Evolutionary conservation across 1,139 yeast genomes (phyloP).

Genomic region (Geotrichum histeridarum): DNA sequence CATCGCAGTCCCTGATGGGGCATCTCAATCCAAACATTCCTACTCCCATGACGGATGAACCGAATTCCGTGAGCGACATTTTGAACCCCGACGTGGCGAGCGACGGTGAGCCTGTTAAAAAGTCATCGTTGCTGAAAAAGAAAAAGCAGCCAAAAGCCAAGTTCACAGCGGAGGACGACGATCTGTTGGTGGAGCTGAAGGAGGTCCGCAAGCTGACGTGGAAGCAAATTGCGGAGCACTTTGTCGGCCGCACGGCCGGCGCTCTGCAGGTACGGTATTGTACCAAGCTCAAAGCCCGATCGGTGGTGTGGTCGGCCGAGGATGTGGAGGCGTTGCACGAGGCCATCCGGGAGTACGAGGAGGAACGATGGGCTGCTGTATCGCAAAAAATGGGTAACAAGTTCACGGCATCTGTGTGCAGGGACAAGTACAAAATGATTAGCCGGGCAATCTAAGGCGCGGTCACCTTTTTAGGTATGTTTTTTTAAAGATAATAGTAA

Average conservation of each 20-base stretch:
- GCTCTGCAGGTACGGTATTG: slow-evolving; percentile 34
- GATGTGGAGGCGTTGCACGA: slow-evolving; percentile 25
- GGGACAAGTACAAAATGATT: slow-evolving; percentile 21
- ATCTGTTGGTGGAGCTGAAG: slow-evolving; percentile 29
- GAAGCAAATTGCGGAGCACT: slow-evolving; percentile 32
- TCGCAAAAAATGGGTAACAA: slow-evolving; percentile 28
- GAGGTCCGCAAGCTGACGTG: slow-evolving; percentile 30
- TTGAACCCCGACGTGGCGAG: neutral
- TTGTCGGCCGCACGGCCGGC: slow-evolving; percentile 33
- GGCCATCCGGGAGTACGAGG: slow-evolving; percentile 29
- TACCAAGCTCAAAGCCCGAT: slow-evolving; percentile 29
- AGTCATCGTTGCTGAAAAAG: neutral
- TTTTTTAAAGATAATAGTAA: neutral
- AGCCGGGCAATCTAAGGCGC: too few species aligned
- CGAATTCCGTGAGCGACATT: neutral
- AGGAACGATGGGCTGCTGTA: slow-evolving; percentile 29
- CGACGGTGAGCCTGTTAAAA: neutral
- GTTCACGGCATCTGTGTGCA: slow-evolving; percentile 28
- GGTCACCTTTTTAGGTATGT: neutral
- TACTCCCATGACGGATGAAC: neutral
- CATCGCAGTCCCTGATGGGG: slow-evolving; percentile 4
- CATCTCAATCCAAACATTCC: neutral
- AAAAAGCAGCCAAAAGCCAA: slow-evolving; percentile 25
- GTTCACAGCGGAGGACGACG: slow-evolving; percentile 32
- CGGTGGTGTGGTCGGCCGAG: slow-evolving; percentile 27